These are phyloP conservation scores for Ogataea nakhonphanomensis DNA, from an alignment of 805 yeast species.

Conservation along the genomic window DNA sequence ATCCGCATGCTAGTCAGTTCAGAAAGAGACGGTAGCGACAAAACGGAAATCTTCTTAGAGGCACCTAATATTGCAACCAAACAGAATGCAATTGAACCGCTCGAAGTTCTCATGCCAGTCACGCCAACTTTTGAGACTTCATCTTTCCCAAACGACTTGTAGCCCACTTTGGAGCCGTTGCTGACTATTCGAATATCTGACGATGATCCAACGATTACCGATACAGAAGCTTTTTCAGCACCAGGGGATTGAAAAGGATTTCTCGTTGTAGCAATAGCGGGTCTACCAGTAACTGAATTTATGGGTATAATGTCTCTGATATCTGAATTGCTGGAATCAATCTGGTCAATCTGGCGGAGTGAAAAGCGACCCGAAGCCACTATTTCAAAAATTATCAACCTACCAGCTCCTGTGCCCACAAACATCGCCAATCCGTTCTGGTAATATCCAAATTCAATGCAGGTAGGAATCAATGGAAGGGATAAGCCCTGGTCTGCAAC, in stretches of 20 bases:
- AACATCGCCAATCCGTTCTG: conserved; percentile 53
- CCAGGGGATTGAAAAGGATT: conserved; percentile 43
- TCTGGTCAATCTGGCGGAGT: conserved; percentile 47
- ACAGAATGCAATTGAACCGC: conserved; percentile 27
- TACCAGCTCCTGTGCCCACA: conserved; percentile 78
- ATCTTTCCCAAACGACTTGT: conserved; percentile 56
- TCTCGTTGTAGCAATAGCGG: conserved; percentile 61
- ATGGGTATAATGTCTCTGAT: conserved; percentile 57
- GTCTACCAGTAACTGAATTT: conserved; percentile 55
- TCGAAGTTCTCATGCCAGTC: conserved; percentile 34
- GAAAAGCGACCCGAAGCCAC: conserved; percentile 66
- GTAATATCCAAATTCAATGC: conserved; percentile 71
- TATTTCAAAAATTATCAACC: conserved; percentile 59
- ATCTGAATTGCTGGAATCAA: conserved; percentile 48
- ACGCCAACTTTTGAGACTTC: conserved; percentile 48
- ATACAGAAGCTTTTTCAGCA: conserved; percentile 59
- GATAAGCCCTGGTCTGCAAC: conserved; percentile 29
- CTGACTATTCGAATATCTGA: conserved; percentile 62
- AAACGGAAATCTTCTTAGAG: conserved; percentile 27
- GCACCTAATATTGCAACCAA: conserved; percentile 29
- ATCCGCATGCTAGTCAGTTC: conserved; percentile 51
- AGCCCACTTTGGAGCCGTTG: conserved; percentile 60
- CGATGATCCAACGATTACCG: conserved; percentile 50
- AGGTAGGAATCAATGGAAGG: conserved; percentile 42
- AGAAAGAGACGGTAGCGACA: conserved; percentile 59